Conservation (phyloP, 768 basidiomycete genomes). For the Mrakia hoshinonis region DNA sequence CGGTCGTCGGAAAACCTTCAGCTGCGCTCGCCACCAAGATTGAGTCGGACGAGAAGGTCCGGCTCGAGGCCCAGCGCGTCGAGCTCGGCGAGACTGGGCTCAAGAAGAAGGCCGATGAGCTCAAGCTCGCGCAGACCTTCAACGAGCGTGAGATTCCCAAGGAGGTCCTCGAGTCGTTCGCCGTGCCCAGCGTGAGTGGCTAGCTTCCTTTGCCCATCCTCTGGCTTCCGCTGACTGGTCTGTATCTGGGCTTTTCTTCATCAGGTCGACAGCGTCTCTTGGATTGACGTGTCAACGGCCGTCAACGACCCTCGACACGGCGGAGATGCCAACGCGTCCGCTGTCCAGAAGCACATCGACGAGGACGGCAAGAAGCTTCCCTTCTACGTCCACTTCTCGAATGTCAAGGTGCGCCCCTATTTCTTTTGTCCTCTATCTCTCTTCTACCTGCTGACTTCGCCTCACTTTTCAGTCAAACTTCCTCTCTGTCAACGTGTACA, state of each 20-base stretch:
- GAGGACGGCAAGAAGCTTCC: constrained; percentile 61
- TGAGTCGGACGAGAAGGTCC: constrained; percentile 68
- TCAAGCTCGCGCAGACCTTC: constrained; percentile 76
- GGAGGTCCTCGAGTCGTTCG: constrained; percentile 72
- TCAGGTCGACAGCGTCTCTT: constrained; percentile 62
- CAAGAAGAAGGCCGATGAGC: constrained; percentile 53
- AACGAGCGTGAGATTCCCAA: constrained; percentile 74
- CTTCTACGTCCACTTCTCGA: constrained; percentile 88
- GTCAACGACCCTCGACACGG: constrained; percentile 39
- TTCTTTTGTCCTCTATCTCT: not conserved
- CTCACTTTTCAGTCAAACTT: constrained; percentile 67
- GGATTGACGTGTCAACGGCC: constrained; percentile 66
- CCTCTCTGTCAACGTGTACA: constrained; percentile 65
- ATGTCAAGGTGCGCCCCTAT: constrained; percentile 59
- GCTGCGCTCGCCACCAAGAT: constrained; percentile 69
- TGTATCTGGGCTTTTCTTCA: not conserved
- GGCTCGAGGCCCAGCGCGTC: constrained; percentile 60
- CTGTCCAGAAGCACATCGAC: constrained; percentile 57
- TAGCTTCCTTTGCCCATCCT: not conserved
- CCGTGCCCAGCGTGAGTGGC: constrained; percentile 65
- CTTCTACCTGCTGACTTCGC: constrained; percentile 5
- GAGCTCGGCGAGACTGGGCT: constrained; percentile 73
- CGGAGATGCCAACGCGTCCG: constrained; percentile 33
- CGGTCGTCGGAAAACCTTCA: constrained; percentile 83
- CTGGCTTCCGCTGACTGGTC: constrained; percentile 13